Base-by-base conservation (phyloP, 2,329 filamentous ascomycete genomes). In the Waltergamsia citrina region DNA sequence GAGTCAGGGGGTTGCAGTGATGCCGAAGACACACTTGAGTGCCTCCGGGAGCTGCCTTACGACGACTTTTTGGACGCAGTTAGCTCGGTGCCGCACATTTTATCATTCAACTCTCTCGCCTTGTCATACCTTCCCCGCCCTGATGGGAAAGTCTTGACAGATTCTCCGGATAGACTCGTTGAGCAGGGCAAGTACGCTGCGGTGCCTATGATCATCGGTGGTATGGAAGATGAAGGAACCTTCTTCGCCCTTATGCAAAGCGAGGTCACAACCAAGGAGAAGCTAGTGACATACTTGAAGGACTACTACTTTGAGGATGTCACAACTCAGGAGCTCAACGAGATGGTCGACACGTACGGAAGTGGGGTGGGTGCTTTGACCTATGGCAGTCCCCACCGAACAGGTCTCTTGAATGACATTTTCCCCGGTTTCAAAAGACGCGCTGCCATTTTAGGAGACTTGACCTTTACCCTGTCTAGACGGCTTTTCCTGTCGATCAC, bases 191-290 rank as follows among this genome's bases (percentile, higher is more conserved):
- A 62, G 39, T 78, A 74, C 40, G 65, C 72, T 18, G 60, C 44
- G 1, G 70, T 81, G 0, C 77, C 78, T 4, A 67, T 80, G 47
- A 79, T 82, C 35, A 59, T 74, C 20, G 76, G 78, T 26, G 64
- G 77, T 45, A 70, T 76, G 51, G 74, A 81, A 58, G 77, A 82
- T 46, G 78, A 82, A 49, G 75, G 75, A 7, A 78, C 77, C 0
- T 50, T 81, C 5, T 81, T 81, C 49, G 62, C 71, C 6, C 58
- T 81, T 12, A 66, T 69, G 43, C 72, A 75, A 34, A 45, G 51
- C 18, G 78, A 79, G 46, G 58, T 81, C 27, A 74, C 65, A 11
- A 78, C 67, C 3, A 69, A 59, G 2, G 56, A 53, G 0, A 52
- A 74, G 4, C 38, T 82, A 0, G 58, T 66, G 7, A 52, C 60